These are phyloP conservation scores for Trichosanthes truncata DNA, from an alignment of 306 rosid species.

Conservation along the genomic window DNA sequence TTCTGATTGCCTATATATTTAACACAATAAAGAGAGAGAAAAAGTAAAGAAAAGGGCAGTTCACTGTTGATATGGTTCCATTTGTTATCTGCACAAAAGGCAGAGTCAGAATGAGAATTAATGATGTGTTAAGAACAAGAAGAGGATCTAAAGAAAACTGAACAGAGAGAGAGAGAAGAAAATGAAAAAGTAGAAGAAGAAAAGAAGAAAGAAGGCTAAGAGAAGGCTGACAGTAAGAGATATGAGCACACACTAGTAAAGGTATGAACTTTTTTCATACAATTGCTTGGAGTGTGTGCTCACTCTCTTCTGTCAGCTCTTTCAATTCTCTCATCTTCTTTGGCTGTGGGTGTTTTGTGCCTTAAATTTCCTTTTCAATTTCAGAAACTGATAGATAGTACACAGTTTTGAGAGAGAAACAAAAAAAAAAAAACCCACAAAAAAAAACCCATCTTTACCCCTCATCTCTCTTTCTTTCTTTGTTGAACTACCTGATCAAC, in stretches of 20 bases:
- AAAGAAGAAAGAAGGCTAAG: background rate
- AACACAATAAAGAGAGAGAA: background rate
- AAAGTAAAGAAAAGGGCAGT: background rate
- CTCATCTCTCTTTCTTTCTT: too few relatives aligned
- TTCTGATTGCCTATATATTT: background rate
- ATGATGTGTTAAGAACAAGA: background rate
- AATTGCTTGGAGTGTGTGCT: conserved; percentile 4
- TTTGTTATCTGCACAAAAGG: background rate
- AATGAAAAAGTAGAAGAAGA: background rate
- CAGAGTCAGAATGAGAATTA: background rate
- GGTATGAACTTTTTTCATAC: background rate
- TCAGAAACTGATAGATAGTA: too few relatives aligned
- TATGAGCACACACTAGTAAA: conserved; percentile 11
- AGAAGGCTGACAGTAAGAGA: conserved; percentile 10
- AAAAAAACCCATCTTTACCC: background rate
- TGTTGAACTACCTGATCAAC: too few relatives aligned
- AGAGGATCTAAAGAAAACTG: too few relatives aligned
- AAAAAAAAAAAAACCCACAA: background rate
- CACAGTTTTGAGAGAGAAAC: too few relatives aligned
- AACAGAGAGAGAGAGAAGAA: background rate
- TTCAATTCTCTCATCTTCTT: background rate
- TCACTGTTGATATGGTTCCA: background rate
- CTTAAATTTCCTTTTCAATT: background rate
- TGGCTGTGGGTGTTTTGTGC: background rate
- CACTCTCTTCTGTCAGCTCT: conserved; percentile 19